Base-by-base conservation (phyloP, 108 stramenopile genomes). In the Heterococcus sp. region DNA sequence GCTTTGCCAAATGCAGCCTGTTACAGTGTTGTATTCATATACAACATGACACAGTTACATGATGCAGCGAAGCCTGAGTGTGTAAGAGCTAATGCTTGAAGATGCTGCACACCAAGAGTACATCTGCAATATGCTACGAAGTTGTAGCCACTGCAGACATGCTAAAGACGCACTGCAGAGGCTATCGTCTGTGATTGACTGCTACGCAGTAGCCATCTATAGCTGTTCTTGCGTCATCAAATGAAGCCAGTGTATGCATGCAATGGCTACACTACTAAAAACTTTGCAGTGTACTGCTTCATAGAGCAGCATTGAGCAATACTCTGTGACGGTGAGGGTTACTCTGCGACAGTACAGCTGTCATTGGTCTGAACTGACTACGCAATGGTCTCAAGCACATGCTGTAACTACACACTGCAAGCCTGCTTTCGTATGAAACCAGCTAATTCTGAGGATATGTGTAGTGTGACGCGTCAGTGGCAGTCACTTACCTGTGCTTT, bases 1-100 rank as follows among this genome's bases (percentile, higher is more conserved):
- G 97, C 97, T 89, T 98, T 96, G 71, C 91, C 93, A 88, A 58
- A 58, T 21, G 46, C 8, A 8, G 46, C 46, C 46, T 58, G 46
- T 21, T 8, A 21, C 46, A 58, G 46, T 21, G 46, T 21, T 14
- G 21, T 58, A 21, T 21, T 8, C 14, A 8, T 8, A 8, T 14
- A 14, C 46, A 58, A 21, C 46, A 21, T 21, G 21, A 58, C 46
- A 21, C 46, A 21, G 46, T 58, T 8, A 21, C 46, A 21, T 8
- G 46, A 58, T 58, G 46, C 46, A 58, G 46, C 46, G 21, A 8
- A 21, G 46, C 14, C 46, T 58, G 46, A 8, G 46, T 58, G 46
- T 58, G 46, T 21, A 58, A 58, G 46, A 58, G 14, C 46, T 14
- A 21, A 8, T 8, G 46, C 46, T 21, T 21, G 21, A 8, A 21